Evolutionary conservation across 495 filamentous ascomycete species (phyloP).

Genomic region (Penicillium angulare): DNA sequence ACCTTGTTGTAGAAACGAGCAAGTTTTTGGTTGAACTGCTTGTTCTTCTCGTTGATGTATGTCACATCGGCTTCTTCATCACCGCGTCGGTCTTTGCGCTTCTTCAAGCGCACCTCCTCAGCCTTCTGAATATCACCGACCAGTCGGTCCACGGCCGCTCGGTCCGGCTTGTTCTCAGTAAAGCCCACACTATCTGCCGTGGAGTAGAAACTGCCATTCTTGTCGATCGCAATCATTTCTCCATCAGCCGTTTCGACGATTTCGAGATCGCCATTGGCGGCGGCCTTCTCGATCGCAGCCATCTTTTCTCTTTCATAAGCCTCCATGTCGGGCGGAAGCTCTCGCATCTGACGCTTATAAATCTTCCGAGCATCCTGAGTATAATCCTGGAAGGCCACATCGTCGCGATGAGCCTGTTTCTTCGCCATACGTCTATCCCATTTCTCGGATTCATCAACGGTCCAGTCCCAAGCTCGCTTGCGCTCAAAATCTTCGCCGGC

Average conservation of each 20-base stretch:
- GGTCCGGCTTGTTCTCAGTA: constrained; percentile 81
- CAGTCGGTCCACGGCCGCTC: constrained; percentile 84
- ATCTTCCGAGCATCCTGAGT: constrained; percentile 80
- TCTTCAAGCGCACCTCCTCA: constrained; percentile 81
- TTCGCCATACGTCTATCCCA: constrained; percentile 91
- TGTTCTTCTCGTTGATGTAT: constrained; percentile 99
- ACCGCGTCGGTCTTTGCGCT: constrained; percentile 72
- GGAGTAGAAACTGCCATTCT: constrained; percentile 84
- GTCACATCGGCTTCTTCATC: constrained; percentile 87
- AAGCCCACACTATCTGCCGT: constrained; percentile 80
- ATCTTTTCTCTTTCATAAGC: constrained; percentile 82
- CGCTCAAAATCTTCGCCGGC: constrained; percentile 91
- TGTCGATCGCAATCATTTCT: constrained; percentile 90
- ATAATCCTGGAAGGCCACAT: constrained; percentile 91
- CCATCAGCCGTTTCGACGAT: constrained; percentile 93
- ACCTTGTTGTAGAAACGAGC: constrained; percentile 94
- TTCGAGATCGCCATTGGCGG: constrained; percentile 74
- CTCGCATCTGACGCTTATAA: constrained; percentile 85
- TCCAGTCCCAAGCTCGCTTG: constrained; percentile 99
- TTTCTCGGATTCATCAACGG: constrained; percentile 83
- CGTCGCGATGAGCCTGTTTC: constrained; percentile 77
- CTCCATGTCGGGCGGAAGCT: constrained; percentile 69
- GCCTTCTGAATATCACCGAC: constrained; percentile 85
- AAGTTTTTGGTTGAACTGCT: constrained; percentile 98
- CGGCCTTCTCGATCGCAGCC: constrained; percentile 78